Conservation (phyloP, 2,329 filamentous ascomycete genomes). For the Aspergillus costaricaensis region DNA sequence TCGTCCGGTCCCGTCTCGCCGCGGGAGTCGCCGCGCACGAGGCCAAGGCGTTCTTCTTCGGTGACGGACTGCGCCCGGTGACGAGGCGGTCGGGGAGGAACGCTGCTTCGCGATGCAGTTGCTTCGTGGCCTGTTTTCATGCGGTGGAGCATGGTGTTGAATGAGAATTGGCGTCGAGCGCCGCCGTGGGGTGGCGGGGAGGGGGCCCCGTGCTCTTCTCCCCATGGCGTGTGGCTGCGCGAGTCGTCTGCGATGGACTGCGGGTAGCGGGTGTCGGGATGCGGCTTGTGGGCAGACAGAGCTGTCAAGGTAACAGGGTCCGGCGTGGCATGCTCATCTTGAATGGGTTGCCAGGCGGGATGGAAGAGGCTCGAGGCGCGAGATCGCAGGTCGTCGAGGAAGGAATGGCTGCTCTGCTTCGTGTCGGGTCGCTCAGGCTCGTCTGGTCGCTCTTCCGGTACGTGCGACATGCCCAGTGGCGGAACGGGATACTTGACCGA, state of each 20-base stretch:
- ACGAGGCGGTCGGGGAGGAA: conserved; percentile 45
- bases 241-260: conserved; percentile 38
- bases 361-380: conserved; percentile 42
- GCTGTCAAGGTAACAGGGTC: conserved; percentile 62
- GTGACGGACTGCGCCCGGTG: conserved; percentile 55
- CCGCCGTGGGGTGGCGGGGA: conserved; percentile 50
- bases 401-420: conserved; percentile 35
- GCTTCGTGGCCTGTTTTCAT: conserved; percentile 27
- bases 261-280: conserved; percentile 44
- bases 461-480: conserved; percentile 83
- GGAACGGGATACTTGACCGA: conserved; percentile 62
- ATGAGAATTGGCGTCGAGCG: conserved; percentile 82
- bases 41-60: conserved; percentile 78
- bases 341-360: conserved; percentile 36
- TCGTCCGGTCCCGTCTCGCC: conserved; percentile 57
- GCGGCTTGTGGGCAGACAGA: conserved; percentile 57
- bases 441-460: conserved; percentile 63
- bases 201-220: conserved; percentile 27
- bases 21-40: conserved; percentile 77
- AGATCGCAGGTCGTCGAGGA: conserved; percentile 42
- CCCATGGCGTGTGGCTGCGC: conserved; percentile 42
- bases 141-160: conserved; percentile 78
- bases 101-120: conserved; percentile 37
- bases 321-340: conserved; percentile 47
- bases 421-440: conserved; percentile 33